A percentile compares a stretch with the other conserved stretches of the same genome.
Conservation (phyloP, 2,329 filamentous ascomycete species). For the Colletotrichum magnum region DNA sequence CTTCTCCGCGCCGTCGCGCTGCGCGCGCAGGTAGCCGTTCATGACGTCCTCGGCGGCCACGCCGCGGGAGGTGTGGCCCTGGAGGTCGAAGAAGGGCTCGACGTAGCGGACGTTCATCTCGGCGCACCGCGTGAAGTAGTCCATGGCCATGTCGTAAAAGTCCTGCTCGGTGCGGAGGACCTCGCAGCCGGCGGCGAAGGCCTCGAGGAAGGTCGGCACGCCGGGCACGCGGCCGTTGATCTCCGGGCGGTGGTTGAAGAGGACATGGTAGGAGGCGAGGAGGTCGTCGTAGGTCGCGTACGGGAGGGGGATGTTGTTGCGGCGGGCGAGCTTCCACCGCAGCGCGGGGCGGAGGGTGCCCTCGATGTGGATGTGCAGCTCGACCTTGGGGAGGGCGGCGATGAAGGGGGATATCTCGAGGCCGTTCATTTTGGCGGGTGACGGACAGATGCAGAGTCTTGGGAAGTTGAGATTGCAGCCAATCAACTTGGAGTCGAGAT, state of each 20-base stretch:
- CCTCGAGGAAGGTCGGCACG: constrained; percentile 72
- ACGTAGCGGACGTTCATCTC: constrained; percentile 78
- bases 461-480: background rate
- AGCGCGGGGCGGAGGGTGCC: constrained; percentile 79
- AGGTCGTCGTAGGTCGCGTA: constrained; percentile 74
- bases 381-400: constrained; percentile 79
- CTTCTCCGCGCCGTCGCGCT: constrained; percentile 46
- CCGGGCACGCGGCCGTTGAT: constrained; percentile 51
- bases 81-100: constrained; percentile 88
- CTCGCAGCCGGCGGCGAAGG: constrained; percentile 84
- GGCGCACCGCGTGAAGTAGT: constrained; percentile 77
- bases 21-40: constrained; percentile 62
- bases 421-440: constrained; percentile 46
- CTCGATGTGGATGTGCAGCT: constrained; percentile 86
- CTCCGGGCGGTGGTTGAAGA: constrained; percentile 55
- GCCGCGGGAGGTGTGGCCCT: constrained; percentile 77
- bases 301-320: constrained; percentile 74
- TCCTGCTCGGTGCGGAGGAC: constrained; percentile 76
- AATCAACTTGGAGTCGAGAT: background rate
- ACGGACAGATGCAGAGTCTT: background rate
- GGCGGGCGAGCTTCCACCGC: constrained; percentile 77
- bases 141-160: constrained; percentile 80
- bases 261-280: constrained; percentile 69
- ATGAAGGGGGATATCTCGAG: constrained; percentile 64
- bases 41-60: constrained; percentile 75